Conservation (phyloP, 2,329 filamentous ascomycete species). For the Lachnellula suecica region DNA sequence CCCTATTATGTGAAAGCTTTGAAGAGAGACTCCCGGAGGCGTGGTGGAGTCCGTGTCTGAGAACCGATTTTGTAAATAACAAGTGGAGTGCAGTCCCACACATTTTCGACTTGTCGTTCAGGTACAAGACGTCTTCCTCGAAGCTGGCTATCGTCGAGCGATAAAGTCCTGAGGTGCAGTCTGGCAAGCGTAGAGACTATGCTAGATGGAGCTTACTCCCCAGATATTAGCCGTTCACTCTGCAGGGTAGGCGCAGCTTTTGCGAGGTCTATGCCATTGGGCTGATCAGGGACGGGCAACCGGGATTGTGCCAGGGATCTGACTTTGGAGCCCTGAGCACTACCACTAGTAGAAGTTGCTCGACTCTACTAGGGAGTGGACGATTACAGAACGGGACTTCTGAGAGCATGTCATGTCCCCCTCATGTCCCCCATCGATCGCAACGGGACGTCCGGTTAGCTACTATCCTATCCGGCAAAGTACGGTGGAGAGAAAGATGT, state of each 20-base stretch:
- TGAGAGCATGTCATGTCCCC: not conserved
- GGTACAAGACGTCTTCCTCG: slow-evolving; percentile 14
- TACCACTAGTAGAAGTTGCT: not conserved
- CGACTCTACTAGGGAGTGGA: not conserved
- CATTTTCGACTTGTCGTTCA: slow-evolving; percentile 19
- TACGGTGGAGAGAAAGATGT: not conserved
- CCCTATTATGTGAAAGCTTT: slow-evolving; percentile 18
- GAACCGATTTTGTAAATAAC: slow-evolving; percentile 19
- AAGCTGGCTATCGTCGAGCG: slow-evolving; percentile 1
- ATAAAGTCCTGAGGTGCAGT: slow-evolving; percentile 8
- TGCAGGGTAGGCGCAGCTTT: slow-evolving; percentile 17
- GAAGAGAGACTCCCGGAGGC: slow-evolving; percentile 7
- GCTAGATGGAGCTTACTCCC: slow-evolving; percentile 13
- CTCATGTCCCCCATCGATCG: too few species aligned
- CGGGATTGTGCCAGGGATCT: slow-evolving; percentile 1
- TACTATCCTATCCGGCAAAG: not conserved
- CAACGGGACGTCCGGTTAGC: not conserved
- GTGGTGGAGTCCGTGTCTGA: slow-evolving; percentile 24
- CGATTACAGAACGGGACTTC: not conserved
- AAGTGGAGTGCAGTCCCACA: slow-evolving; percentile 14
- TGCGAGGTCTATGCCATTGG: slow-evolving; percentile 19
- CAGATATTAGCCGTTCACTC: slow-evolving; percentile 21
- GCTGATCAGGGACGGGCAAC: slow-evolving; percentile 13
- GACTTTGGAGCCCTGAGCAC: not conserved
- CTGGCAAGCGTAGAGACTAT: slow-evolving; percentile 2